Percentiles rank a stretch among this genome's conserved stretches.
Evolutionary conservation across 352 stramenopile species (phyloP).

Genomic region (Pythium aristosporum): DNA sequence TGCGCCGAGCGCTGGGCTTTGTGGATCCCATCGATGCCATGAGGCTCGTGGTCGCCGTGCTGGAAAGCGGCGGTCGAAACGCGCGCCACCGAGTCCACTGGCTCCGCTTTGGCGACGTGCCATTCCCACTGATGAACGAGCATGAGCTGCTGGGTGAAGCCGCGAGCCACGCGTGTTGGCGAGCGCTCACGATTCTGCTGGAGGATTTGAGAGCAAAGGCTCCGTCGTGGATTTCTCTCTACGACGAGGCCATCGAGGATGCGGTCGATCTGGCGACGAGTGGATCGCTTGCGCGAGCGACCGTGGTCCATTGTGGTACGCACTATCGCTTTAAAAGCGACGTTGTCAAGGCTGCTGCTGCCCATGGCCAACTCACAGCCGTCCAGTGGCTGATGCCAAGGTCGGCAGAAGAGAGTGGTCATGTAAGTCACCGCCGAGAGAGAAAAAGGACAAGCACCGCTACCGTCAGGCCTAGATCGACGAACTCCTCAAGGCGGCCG

Average conservation of each 20-base stretch:
- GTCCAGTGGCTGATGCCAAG: background rate
- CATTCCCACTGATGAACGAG: background rate
- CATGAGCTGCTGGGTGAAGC: background rate
- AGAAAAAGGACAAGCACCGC: background rate
- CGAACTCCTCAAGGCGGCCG: background rate
- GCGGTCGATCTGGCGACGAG: background rate
- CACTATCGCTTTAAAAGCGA: constrained; percentile 1
- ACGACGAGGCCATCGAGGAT: background rate
- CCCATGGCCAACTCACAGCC: background rate
- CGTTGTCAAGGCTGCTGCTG: background rate
- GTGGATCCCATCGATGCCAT: background rate
- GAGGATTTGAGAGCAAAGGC: background rate
- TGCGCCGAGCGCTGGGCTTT: background rate
- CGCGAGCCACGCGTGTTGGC: background rate
- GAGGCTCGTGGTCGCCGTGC: background rate
- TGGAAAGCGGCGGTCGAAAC: background rate
- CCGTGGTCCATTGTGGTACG: background rate
- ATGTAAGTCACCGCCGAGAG: background rate
- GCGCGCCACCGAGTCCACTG: background rate
- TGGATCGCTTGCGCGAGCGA: background rate
- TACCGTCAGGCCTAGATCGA: background rate
- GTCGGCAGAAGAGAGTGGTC: background rate
- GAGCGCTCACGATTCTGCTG: background rate
- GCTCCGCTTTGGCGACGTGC: background rate
- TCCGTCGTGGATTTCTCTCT: background rate